Conservation (phyloP, 495 filamentous ascomycete species). For the Cudoniella acicularis region DNA sequence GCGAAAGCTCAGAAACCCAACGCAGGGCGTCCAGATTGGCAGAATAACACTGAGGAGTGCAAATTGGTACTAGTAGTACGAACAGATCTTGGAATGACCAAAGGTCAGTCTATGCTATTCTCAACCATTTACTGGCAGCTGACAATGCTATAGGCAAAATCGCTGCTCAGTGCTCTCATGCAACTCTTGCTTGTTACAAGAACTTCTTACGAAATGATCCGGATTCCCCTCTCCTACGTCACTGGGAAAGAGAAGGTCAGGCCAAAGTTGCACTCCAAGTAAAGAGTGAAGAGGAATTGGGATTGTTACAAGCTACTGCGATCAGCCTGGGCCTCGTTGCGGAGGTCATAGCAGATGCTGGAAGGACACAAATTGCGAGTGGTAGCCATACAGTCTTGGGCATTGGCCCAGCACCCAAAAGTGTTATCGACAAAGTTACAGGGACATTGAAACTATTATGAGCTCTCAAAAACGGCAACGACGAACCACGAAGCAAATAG, state of each 20-base stretch:
- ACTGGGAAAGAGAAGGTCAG: conserved; percentile 83
- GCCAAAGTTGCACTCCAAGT: conserved; percentile 88
- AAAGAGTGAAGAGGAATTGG: conserved; percentile 79
- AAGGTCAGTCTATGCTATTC: conserved; percentile 53
- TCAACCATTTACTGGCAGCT: neutral
- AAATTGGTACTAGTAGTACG: conserved; percentile 91
- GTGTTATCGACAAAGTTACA: conserved; percentile 80
- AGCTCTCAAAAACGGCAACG: neutral
- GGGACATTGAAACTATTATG: conserved; percentile 83
- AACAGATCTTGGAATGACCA: conserved; percentile 94
- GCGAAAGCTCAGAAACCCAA: conserved; percentile 3
- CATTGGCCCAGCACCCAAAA: conserved; percentile 83
- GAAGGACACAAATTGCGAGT: conserved; percentile 91
- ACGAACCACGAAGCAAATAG: neutral
- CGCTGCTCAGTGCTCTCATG: conserved; percentile 92
- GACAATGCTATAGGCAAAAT: conserved; percentile 76
- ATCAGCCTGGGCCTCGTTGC: conserved; percentile 81
- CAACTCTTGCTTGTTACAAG: conserved; percentile 96
- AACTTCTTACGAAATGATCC: conserved; percentile 47
- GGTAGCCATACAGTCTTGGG: conserved; percentile 90
- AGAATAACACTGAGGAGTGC: conserved; percentile 68
- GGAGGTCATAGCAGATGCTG: conserved; percentile 89
- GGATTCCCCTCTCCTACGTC: conserved; percentile 60
- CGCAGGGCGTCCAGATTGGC: conserved; percentile 3
- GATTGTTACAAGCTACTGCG: conserved; percentile 71